Evolutionary conservation across 2,329 filamentous ascomycete species (phyloP).

Genomic region (Sarocladium kiliense): DNA sequence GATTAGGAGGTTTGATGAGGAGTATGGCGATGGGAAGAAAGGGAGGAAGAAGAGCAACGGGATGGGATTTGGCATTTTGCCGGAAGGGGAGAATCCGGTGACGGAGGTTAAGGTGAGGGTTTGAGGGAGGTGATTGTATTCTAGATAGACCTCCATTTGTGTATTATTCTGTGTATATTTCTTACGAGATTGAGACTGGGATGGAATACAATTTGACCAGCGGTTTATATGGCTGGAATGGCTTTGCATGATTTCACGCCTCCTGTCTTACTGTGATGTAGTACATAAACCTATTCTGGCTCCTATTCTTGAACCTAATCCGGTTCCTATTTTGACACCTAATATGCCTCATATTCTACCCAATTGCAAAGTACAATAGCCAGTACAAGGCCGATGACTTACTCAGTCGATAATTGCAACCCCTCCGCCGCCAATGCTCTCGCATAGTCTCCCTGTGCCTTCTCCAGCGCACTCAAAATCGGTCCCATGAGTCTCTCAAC

Average conservation of each 20-base stretch:
- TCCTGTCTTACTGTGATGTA: not conserved
- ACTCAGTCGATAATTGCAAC: slow-evolving; percentile 41
- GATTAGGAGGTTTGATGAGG: slow-evolving; percentile 92
- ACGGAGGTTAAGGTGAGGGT: slow-evolving; percentile 5
- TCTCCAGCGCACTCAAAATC: slow-evolving; percentile 63
- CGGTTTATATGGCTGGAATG: not conserved
- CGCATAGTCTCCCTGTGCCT: slow-evolving; percentile 66
- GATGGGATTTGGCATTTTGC: slow-evolving; percentile 50
- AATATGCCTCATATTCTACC: not conserved
- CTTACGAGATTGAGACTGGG: not conserved
- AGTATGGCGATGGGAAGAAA: slow-evolving; percentile 77
- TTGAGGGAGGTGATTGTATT: not conserved
- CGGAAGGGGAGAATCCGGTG: not conserved
- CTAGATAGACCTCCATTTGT: not conserved
- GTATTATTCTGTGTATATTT: not conserved
- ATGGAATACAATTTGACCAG: not conserved
- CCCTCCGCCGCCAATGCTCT: slow-evolving; percentile 63
- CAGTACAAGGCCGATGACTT: not conserved
- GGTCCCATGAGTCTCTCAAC: slow-evolving; percentile 74
- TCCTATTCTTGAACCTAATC: too few species aligned
- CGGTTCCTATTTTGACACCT: too few species aligned
- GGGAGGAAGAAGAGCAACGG: slow-evolving; percentile 40
- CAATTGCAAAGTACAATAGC: not conserved
- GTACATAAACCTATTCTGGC: too few species aligned
- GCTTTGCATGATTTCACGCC: not conserved